A percentile compares a stretch with the other conserved stretches of the same genome.
Evolutionary conservation across 805 yeast species (phyloP).

Genomic region (Dipodascus albidus): DNA sequence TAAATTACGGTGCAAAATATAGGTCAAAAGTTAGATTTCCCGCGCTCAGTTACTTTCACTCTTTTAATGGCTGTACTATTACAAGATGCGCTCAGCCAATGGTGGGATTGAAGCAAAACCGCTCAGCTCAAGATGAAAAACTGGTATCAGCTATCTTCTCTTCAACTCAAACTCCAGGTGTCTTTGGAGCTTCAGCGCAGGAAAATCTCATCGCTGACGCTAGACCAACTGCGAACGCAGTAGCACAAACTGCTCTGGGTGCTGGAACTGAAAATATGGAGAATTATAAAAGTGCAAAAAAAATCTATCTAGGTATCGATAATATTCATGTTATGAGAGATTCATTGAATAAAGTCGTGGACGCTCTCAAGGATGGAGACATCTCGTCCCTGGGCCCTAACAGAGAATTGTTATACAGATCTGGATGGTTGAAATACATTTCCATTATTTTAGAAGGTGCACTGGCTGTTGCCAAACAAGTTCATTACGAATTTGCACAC

Average conservation of each 20-base stretch:
- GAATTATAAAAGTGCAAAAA: conserved; percentile 57
- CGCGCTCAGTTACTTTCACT: conserved; percentile 63
- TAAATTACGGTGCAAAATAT: conserved; percentile 74
- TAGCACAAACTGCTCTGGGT: conserved; percentile 93
- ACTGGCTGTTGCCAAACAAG: conserved; percentile 67
- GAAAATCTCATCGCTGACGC: conserved; percentile 77
- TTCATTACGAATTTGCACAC: conserved; percentile 73
- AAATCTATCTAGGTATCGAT: conserved; percentile 81
- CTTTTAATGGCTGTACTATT: conserved; percentile 52
- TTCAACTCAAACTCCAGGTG: conserved; percentile 33
- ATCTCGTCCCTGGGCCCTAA: conserved; percentile 39
- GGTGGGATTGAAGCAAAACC: conserved; percentile 75
- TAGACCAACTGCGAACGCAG: conserved; percentile 85
- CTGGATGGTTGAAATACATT: conserved; percentile 72
- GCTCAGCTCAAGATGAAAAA: conserved; percentile 88
- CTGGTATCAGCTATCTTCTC: conserved; percentile 62
- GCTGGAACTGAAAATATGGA: conserved; percentile 97
- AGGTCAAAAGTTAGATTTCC: conserved; percentile 84
- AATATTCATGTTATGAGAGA: conserved; percentile 94
- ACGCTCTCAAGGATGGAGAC: conserved; percentile 59
- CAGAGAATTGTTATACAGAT: conserved; percentile 45
- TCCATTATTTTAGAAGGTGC: conserved; percentile 61
- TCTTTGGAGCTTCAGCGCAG: conserved; percentile 24
- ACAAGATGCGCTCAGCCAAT: conserved; percentile 89
- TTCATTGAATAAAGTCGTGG: conserved; percentile 50